Evolutionary conservation across 2,329 filamentous ascomycete genomes (phyloP).

Genomic region (Curvularia hawaiiensis): DNA sequence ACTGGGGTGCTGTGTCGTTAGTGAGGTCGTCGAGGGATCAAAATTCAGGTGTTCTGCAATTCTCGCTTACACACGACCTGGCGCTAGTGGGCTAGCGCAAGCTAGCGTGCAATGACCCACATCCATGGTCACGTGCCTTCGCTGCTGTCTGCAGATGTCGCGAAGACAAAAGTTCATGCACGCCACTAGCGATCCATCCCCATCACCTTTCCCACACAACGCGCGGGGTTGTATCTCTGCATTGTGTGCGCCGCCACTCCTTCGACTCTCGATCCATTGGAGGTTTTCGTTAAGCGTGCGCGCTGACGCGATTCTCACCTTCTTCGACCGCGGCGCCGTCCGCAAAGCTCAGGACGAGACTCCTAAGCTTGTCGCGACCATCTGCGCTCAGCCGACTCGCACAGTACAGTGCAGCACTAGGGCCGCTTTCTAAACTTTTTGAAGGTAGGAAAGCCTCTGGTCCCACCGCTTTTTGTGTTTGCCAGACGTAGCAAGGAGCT

Average conservation of each 20-base stretch:
- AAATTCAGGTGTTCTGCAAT: slow-evolving; percentile 15
- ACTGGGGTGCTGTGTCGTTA: slow-evolving; percentile 43
- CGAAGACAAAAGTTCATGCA: slow-evolving; percentile 28
- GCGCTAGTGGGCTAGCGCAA: slow-evolving; percentile 17
- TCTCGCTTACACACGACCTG: slow-evolving; percentile 15
- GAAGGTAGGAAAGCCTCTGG: not conserved
- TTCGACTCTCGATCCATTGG: slow-evolving; percentile 17
- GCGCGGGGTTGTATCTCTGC: slow-evolving; percentile 31
- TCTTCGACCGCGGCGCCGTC: slow-evolving; percentile 29
- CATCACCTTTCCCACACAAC: slow-evolving; percentile 36
- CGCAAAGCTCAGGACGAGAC: slow-evolving; percentile 33
- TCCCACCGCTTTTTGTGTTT: not conserved
- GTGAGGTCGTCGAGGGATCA: slow-evolving; percentile 20
- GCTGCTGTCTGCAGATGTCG: slow-evolving; percentile 13
- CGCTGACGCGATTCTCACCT: slow-evolving; percentile 31
- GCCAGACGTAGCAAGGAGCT: not conserved
- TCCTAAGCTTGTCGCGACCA: slow-evolving; percentile 29
- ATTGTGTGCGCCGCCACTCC: slow-evolving; percentile 25
- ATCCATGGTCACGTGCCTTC: slow-evolving; percentile 4
- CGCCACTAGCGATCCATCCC: slow-evolving; percentile 27
- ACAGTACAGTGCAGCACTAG: slow-evolving; percentile 11
- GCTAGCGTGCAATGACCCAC: slow-evolving; percentile 1
- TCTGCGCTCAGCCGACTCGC: slow-evolving; percentile 13
- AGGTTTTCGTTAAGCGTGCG: slow-evolving; percentile 18
- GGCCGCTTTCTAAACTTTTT: slow-evolving; percentile 1